phyloP scores from a whole-genome alignment of 495 filamentous ascomycete genomes.

The Collariella sp. region DNA sequence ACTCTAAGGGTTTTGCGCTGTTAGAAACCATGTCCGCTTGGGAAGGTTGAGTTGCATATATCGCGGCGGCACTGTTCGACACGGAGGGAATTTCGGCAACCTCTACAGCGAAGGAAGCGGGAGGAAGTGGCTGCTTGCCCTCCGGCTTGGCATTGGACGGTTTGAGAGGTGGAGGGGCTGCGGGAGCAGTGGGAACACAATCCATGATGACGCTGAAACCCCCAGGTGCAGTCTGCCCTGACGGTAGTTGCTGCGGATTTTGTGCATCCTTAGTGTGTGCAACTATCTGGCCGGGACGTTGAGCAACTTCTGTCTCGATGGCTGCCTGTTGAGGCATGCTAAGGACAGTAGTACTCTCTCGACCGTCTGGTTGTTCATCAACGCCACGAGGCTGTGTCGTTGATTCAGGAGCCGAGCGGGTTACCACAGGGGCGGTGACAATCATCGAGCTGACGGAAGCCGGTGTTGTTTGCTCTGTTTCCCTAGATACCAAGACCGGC shows the following conservation, averaged over 20 bases:
- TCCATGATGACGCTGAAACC: background rate
- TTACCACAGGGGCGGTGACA: background rate
- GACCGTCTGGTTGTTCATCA: background rate
- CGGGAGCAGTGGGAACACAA: background rate
- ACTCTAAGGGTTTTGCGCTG: background rate
- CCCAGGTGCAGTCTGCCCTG: background rate
- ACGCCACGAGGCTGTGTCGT: background rate
- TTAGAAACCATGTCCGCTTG: background rate
- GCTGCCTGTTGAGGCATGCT: background rate
- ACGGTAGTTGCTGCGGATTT: background rate
- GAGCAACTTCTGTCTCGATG: background rate
- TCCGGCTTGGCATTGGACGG: background rate
- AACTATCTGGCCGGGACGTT: background rate
- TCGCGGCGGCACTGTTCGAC: background rate
- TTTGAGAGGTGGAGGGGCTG: background rate
- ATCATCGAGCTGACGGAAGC: background rate
- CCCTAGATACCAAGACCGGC: background rate
- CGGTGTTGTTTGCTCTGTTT: background rate
- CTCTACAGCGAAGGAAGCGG: background rate
- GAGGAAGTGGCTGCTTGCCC: background rate
- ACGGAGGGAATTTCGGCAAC: background rate
- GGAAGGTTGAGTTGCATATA: background rate
- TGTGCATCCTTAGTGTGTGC: background rate
- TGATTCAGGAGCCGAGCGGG: background rate
- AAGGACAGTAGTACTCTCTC: background rate